phyloP scores from a whole-genome alignment of 2,329 filamentous ascomycete genomes.

The Penicillium decumbens region DNA sequence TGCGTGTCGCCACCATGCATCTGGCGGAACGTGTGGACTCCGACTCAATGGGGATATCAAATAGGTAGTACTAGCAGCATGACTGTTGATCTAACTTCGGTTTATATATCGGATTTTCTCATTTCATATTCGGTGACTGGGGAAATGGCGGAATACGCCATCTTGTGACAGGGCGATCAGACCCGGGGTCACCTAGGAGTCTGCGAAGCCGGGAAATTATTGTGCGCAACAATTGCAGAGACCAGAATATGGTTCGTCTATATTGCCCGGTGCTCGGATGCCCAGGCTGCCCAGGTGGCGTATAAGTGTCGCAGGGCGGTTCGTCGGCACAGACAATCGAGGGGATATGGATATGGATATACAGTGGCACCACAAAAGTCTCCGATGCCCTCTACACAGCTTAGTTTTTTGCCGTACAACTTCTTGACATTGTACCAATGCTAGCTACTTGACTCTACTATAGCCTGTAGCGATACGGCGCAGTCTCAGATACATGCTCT shows the following conservation, averaged over 20 bases:
- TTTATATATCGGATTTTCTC: background rate
- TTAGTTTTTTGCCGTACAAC: too few species aligned
- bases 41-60: background rate
- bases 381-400: too few species aligned
- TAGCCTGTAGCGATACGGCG: too few species aligned
- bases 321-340: background rate
- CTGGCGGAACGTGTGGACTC: conserved; percentile 17
- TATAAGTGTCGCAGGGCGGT: background rate
- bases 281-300: background rate
- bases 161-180: conserved; percentile 12
- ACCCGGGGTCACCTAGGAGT: conserved; percentile 3
- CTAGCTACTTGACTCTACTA: too few species aligned
- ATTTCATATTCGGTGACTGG: background rate
- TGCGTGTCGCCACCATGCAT: conserved; percentile 19
- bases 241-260: background rate
- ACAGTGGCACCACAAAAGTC: too few species aligned
- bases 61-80: too few species aligned
- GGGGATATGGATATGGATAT: background rate
- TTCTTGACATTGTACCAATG: too few species aligned
- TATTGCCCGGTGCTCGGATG: background rate
- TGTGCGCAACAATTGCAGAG: conserved; percentile 1
- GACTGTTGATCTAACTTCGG: too few species aligned
- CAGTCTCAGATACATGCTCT: too few species aligned
- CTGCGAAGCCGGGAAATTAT: background rate
- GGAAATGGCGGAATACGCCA: background rate